A percentile compares a stretch with the other conserved stretches of the same genome.
Conservation (phyloP, 202 grass and related monocot genomes). For the Eragrostis tef region DNA sequence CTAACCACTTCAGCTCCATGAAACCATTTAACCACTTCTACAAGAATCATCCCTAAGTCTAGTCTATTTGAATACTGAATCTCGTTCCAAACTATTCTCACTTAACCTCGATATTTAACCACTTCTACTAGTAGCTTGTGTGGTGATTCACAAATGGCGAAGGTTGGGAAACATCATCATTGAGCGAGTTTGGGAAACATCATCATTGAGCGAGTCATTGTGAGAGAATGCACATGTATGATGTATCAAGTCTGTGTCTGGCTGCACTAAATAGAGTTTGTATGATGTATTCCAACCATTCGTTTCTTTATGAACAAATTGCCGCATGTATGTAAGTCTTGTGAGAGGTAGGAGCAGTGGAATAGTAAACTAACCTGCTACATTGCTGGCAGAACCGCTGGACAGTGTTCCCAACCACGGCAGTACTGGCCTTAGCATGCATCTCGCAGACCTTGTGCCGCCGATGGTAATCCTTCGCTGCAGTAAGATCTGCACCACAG, state of each 20-base stretch:
- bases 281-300: slow-evolving; percentile 15
- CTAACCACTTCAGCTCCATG: neutral
- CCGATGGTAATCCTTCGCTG: slow-evolving; percentile 86
- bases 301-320: slow-evolving; percentile 20
- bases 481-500: slow-evolving; percentile 74
- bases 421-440: slow-evolving; percentile 93
- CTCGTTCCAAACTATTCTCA: slow-evolving; percentile 9
- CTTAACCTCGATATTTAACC: neutral
- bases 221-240: slow-evolving; percentile 6
- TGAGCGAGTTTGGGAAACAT: slow-evolving; percentile 14
- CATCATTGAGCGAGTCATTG: neutral
- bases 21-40: slow-evolving; percentile 9
- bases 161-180: slow-evolving; percentile 16
- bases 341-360: slow-evolving; percentile 20
- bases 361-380: slow-evolving; percentile 68
- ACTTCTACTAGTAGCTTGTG: no score
- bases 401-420: slow-evolving; percentile 67
- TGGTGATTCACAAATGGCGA: slow-evolving; percentile 6
- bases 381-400: slow-evolving; percentile 99
- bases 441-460: slow-evolving; percentile 97
- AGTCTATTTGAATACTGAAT: neutral
- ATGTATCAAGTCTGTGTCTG: slow-evolving; percentile 2
- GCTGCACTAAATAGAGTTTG: slow-evolving; percentile 3
- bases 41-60: neutral
- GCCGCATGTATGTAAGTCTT: slow-evolving; percentile 22